These are phyloP conservation scores for Wickerhamiella pararugosa DNA, from an alignment of 1,139 yeast species.

Conservation along the genomic window DNA sequence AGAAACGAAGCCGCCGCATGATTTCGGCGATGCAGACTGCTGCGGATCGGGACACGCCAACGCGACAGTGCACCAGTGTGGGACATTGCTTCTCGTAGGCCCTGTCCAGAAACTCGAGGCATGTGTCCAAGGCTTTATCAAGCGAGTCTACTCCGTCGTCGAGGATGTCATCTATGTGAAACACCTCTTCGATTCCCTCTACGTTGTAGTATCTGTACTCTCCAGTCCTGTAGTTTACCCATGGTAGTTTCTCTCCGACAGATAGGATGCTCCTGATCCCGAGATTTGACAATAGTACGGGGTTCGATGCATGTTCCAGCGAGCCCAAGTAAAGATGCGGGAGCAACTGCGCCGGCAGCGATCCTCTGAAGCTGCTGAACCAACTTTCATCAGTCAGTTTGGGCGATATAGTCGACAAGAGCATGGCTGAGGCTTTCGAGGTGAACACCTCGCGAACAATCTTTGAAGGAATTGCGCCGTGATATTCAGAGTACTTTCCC, in stretches of 20 bases:
- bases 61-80: constrained; percentile 74
- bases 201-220: constrained; percentile 15
- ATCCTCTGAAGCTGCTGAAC: constrained; percentile 31
- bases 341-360: constrained; percentile 58
- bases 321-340: constrained; percentile 83
- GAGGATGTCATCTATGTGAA: constrained; percentile 31
- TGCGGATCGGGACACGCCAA: constrained; percentile 85
- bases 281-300: constrained; percentile 44
- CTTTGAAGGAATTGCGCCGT: constrained; percentile 11
- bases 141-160: constrained; percentile 40
- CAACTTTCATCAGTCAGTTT: neutral
- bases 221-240: constrained; percentile 25
- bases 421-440: neutral
- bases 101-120: constrained; percentile 31
- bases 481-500: constrained; percentile 8
- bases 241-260: constrained; percentile 71
- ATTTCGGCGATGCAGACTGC: constrained; percentile 83
- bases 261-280: constrained; percentile 68
- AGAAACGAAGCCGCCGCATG: constrained; percentile 54
- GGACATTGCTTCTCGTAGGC: constrained; percentile 29
- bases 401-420: neutral
- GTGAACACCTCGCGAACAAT: constrained; percentile 4
- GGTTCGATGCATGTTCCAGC: constrained; percentile 62
- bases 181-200: constrained; percentile 22
- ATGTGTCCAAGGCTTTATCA: constrained; percentile 27